Evolutionary conservation across 441 rosid species (phyloP).

Genomic region (Dalechampia spathulata): DNA sequence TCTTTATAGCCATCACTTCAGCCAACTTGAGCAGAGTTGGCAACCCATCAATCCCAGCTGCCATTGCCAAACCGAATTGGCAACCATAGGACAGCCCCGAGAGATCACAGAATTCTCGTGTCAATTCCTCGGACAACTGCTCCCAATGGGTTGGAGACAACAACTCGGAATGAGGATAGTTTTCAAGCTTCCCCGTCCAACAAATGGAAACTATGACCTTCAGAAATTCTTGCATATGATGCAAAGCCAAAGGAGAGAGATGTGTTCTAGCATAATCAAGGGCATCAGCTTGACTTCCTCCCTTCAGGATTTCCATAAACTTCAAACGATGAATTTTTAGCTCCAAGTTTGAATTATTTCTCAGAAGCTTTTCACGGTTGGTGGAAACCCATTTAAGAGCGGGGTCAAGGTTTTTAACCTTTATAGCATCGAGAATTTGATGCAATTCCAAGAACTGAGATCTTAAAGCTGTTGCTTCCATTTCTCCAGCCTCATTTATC

Average conservation of each 20-base stretch:
- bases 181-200: conserved; percentile 42
- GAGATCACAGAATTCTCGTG: conserved; percentile 36
- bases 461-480: conserved; percentile 26
- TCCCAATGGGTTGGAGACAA: conserved; percentile 39
- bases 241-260: conserved; percentile 31
- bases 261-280: conserved; percentile 42
- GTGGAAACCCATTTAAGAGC: conserved; percentile 51
- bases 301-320: conserved; percentile 46
- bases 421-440: conserved; percentile 42
- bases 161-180: conserved; percentile 40
- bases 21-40: conserved; percentile 55
- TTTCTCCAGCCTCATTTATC: conserved; percentile 44
- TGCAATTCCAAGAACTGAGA: conserved; percentile 46
- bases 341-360: conserved; percentile 39
- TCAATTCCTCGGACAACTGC: conserved; percentile 32
- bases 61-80: conserved; percentile 34
- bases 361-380: conserved; percentile 35
- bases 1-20: conserved; percentile 51
- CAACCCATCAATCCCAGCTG: conserved; percentile 52
- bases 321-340: conserved; percentile 40
- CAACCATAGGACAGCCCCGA: conserved; percentile 35
- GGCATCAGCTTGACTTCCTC: conserved; percentile 40
- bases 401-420: conserved; percentile 36
- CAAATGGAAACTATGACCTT: conserved; percentile 32
- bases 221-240: conserved; percentile 28